phyloP scores from a whole-genome alignment of 2,329 filamentous ascomycete genomes.

The Fusarium pseudonygamai region DNA sequence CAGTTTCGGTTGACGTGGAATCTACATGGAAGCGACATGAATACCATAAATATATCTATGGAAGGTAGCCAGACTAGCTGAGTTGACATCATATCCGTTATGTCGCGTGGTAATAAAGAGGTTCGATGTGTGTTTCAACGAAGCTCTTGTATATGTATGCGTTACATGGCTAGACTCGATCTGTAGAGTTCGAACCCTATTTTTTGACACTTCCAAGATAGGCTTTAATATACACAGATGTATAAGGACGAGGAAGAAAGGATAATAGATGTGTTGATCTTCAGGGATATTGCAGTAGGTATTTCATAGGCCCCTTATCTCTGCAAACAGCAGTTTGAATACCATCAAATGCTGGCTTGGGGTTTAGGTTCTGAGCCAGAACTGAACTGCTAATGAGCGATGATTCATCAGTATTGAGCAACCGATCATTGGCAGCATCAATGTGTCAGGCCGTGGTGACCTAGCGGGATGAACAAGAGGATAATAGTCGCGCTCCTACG shows the following conservation, averaged over 20 bases:
- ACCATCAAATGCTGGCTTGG: not conserved
- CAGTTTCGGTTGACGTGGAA: not conserved
- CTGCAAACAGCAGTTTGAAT: not conserved
- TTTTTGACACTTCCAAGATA: accelerated
- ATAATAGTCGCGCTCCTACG: not conserved
- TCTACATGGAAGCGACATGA: not conserved
- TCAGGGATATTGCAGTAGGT: not conserved
- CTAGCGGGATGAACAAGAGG: not conserved
- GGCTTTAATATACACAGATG: accelerated
- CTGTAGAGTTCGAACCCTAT: no score
- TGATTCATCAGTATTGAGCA: no score
- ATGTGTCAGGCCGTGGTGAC: not conserved
- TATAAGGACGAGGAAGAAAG: no score
- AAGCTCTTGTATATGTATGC: not conserved
- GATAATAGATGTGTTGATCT: no score
- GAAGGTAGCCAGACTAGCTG: accelerated
- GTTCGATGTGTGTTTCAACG: no score
- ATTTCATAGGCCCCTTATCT: not conserved
- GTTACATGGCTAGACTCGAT: not conserved
- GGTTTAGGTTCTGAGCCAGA: no score
- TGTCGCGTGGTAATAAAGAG: no score
- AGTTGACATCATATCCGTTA: no score
- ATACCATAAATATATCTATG: not conserved
- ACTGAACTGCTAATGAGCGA: accelerated
- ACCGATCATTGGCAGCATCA: not conserved